A percentile compares a stretch with the other conserved stretches of the same genome.
phyloP scores from a whole-genome alignment of 225 moss, liverwort and hornwort genomes.

The Antitrichia curtipendula region DNA sequence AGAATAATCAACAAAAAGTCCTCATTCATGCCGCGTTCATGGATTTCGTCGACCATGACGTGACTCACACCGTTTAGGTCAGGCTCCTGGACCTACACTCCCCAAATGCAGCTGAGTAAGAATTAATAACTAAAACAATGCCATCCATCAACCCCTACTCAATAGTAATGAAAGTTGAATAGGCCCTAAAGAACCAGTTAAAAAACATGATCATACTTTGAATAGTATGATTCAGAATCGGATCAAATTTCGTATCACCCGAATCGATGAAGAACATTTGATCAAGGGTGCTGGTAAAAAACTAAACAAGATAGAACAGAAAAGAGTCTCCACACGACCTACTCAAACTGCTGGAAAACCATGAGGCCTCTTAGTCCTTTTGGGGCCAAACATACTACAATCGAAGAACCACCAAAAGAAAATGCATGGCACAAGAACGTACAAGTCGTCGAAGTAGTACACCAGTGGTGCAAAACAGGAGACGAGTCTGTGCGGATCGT shows the following conservation, averaged over 20 bases:
- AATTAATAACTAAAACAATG: neutral
- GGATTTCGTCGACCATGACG: conserved; percentile 97
- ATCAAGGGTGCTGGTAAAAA: neutral
- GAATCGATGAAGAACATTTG: neutral
- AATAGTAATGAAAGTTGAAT: neutral
- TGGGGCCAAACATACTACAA: neutral
- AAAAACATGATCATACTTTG: neutral
- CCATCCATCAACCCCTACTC: neutral
- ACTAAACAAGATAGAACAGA: neutral
- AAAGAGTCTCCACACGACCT: neutral
- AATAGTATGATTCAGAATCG: neutral
- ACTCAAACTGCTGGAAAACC: neutral
- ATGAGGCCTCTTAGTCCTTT: neutral
- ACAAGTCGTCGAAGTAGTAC: conserved; percentile 90
- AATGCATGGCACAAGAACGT: neutral
- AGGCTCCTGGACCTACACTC: conserved; percentile 81
- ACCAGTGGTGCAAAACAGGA: conserved; percentile 95
- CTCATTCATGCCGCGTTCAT: conserved; percentile 99
- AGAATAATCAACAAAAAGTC: conserved; percentile 93
- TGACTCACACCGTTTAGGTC: conserved; percentile 90
- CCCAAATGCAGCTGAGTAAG: neutral
- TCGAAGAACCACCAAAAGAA: neutral
- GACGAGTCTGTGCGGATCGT: conserved; percentile 72
- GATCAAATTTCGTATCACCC: neutral
- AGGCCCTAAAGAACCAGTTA: neutral